Evolutionary conservation across 1,139 yeast species (phyloP).

Genomic region (Magnusiomyces starmeri): DNA sequence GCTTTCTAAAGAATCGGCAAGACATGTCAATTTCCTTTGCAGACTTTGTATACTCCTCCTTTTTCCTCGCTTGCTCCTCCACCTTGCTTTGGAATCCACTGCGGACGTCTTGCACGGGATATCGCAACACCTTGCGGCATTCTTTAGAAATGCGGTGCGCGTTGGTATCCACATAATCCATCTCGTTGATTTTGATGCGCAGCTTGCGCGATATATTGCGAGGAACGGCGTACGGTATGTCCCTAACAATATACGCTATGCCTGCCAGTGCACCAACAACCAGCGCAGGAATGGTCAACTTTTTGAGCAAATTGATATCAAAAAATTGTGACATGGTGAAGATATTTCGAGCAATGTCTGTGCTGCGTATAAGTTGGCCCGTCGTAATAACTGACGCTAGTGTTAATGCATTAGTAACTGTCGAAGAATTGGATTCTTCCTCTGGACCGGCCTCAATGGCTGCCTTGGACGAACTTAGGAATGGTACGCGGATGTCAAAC

Average conservation of each 20-base stretch:
- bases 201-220: slow-evolving; percentile 73
- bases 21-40: slow-evolving; percentile 53
- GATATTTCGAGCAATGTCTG: slow-evolving; percentile 26
- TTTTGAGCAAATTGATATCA: slow-evolving; percentile 25
- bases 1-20: slow-evolving; percentile 50
- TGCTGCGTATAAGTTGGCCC: slow-evolving; percentile 27
- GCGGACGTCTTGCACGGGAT: slow-evolving; percentile 79
- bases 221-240: slow-evolving; percentile 85
- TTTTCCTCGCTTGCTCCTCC: slow-evolving; percentile 55
- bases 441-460: slow-evolving; percentile 33
- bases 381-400: slow-evolving; percentile 37
- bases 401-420: slow-evolving; percentile 36
- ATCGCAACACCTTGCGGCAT: slow-evolving; percentile 69
- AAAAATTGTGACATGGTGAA: slow-evolving; percentile 22
- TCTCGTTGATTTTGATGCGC: slow-evolving; percentile 48
- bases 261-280: slow-evolving; percentile 52
- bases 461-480: slow-evolving; percentile 8
- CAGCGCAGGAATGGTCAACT: slow-evolving; percentile 42
- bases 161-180: slow-evolving; percentile 73
- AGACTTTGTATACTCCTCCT: slow-evolving; percentile 47
- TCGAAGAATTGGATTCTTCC: slow-evolving; percentile 23
- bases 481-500: slow-evolving; percentile 44
- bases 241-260: slow-evolving; percentile 59
- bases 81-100: slow-evolving; percentile 64
- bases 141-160: slow-evolving; percentile 76